These are phyloP conservation scores for Lasiodiplodia sp. DNA, from an alignment of 2,329 filamentous ascomycete species.

Conservation along the genomic window DNA sequence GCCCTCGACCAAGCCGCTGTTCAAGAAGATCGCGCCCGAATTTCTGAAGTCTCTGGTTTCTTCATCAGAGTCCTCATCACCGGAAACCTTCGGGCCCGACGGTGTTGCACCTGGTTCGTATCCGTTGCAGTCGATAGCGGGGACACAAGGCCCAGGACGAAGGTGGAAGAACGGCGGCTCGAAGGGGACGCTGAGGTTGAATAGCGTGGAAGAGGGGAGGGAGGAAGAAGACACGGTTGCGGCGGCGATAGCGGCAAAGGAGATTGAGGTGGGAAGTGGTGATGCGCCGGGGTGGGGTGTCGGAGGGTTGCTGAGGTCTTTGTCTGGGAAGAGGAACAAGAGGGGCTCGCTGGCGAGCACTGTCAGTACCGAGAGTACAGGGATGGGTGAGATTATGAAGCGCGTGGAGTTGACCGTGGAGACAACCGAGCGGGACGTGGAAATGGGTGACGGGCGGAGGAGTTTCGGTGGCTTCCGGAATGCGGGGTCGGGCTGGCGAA, in stretches of 20 bases:
- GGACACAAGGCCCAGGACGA: background rate
- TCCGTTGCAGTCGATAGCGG: background rate
- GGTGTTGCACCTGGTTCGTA: background rate
- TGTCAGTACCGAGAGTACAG: background rate
- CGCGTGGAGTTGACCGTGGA: background rate
- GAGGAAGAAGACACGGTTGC: background rate
- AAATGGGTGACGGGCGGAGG: background rate
- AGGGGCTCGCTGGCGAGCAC: background rate
- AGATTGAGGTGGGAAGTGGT: no score
- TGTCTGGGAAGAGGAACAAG: background rate
- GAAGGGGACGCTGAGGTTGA: background rate
- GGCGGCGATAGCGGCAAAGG: background rate
- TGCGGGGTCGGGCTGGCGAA: background rate
- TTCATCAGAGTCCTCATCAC: background rate
- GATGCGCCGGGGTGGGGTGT: background rate
- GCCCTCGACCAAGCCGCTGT: slow-evolving; percentile 34
- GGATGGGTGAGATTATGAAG: background rate
- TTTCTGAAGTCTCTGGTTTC: background rate
- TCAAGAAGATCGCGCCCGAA: slow-evolving; percentile 15
- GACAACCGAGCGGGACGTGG: slow-evolving; percentile 5
- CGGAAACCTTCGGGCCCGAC: background rate
- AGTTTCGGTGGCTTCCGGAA: background rate
- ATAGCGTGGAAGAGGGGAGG: background rate
- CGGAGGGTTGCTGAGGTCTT: background rate
- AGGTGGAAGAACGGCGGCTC: background rate